These are phyloP conservation scores for Ceratobasidium sp. DNA, from an alignment of 1,284 basidiomycete species.

Conservation along the genomic window DNA sequence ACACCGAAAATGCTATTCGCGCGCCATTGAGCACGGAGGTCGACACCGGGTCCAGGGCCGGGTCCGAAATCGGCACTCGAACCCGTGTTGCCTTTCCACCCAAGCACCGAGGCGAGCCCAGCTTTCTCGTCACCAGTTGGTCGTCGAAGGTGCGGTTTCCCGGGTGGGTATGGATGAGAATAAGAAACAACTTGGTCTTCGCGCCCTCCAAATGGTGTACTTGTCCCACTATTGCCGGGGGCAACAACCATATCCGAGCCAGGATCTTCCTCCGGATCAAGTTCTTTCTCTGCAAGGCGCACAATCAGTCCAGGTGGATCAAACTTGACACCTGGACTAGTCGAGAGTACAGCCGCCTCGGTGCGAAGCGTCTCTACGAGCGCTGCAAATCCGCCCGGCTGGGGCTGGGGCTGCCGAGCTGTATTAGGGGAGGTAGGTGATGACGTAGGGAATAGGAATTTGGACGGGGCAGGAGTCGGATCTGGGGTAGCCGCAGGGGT, in stretches of 20 bases:
- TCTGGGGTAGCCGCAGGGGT: background rate
- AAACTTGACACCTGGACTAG: constrained; percentile 63
- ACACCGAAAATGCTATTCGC: constrained; percentile 39
- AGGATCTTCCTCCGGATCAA: constrained; percentile 29
- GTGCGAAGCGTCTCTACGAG: constrained; percentile 24
- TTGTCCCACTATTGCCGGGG: constrained; percentile 4
- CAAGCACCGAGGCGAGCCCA: constrained; percentile 63
- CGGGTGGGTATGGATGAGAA: constrained; percentile 50
- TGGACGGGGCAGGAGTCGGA: background rate
- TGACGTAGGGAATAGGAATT: constrained; percentile 11
- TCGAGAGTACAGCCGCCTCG: constrained; percentile 60
- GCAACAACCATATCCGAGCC: constrained; percentile 56
- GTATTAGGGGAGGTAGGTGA: constrained; percentile 16
- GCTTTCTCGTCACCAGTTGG: constrained; percentile 65
- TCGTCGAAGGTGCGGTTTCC: constrained; percentile 30
- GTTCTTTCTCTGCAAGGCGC: constrained; percentile 58
- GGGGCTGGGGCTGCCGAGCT: background rate
- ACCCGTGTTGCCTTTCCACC: constrained; percentile 65
- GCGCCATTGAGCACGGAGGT: constrained; percentile 29
- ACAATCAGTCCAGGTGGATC: constrained; percentile 61
- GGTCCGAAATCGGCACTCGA: constrained; percentile 21
- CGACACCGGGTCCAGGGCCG: constrained; percentile 16
- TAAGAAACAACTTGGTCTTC: background rate
- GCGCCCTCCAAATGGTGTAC: constrained; percentile 25
- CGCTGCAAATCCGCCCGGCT: constrained; percentile 31